phyloP scores from a whole-genome alignment of 1,139 yeast species.

The Yamadazyma oceani region DNA sequence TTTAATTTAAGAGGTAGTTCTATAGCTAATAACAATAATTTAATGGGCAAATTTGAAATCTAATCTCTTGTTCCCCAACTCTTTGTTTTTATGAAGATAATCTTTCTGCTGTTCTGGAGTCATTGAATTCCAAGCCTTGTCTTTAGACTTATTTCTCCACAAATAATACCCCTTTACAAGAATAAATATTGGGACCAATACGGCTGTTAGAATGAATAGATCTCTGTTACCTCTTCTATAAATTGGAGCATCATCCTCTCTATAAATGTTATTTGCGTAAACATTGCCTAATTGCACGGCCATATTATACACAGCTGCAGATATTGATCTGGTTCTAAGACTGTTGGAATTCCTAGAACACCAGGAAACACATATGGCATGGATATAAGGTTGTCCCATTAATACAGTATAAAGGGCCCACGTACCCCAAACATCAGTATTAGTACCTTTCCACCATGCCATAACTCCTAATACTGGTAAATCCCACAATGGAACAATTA shows the following conservation, averaged over 20 bases:
- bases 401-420: conserved; percentile 48
- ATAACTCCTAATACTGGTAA: conserved; percentile 41
- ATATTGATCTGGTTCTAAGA: conserved; percentile 57
- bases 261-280: conserved; percentile 54
- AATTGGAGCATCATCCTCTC: conserved; percentile 55
- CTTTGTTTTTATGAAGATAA: conserved; percentile 44
- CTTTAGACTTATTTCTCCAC: conserved; percentile 47
- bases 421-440: conserved; percentile 50
- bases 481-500: conserved; percentile 38
- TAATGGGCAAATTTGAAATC: conserved; percentile 45
- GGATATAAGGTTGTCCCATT: conserved; percentile 49
- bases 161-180: conserved; percentile 40
- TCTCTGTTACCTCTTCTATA: conserved; percentile 54
- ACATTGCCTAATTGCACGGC: conserved; percentile 57
- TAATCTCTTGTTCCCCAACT: conserved; percentile 55
- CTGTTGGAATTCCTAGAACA: conserved; percentile 60
- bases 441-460: conserved; percentile 52
- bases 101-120: conserved; percentile 44
- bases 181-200: conserved; percentile 21
- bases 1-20: not conserved
- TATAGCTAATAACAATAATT: not conserved
- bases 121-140: conserved; percentile 47
- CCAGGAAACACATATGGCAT: conserved; percentile 61
- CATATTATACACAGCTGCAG: conserved; percentile 64
- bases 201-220: conserved; percentile 18